Evolutionary conservation across 495 filamentous ascomycete species (phyloP), one percentile per base, ranked within the genome.

Genomic region (Penicillium dipodomyicola): DNA sequence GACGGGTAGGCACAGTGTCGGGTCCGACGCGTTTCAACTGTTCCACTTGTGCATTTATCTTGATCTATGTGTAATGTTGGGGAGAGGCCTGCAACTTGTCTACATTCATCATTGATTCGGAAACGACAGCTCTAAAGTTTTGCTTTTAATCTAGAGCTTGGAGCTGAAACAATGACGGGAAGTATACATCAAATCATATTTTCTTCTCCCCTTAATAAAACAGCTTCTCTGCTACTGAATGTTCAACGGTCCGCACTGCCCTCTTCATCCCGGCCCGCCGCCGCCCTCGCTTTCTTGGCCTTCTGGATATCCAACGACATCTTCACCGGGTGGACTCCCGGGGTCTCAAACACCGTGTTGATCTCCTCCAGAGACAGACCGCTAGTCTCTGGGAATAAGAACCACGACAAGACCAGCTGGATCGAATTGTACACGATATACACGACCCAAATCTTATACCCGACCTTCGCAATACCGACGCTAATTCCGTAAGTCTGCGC

Each of bases 401-500:
- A 72, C 41, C 75, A 77, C 4, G 74, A 68, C 17, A 73, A 45
- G 1, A 70, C 54, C 11, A 79, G 64, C 56, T 77, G 76, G 35
- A 75, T 45, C 11, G 62, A 55, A 58, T 77, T 78, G 61, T 76
- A 78, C 7, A 57, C 71, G 29, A 78, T 73, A 40, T 74, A 77
- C 4, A 76, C 72, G 20, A 73, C 68, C 70, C 72, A 76, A 41
- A 79, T 74, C 64, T 75, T 78, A 46, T 77, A 78, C 3, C 72
- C 69, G 4, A 77, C 44, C 47, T 72, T 72, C n/a, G 57, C 19
- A 40, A 79, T 74, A 8, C 74, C 75, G 15, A 74, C 65, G 17
- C 64, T 62, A 33, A 79, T 79, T 8, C 76, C 75, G 53, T 75
- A 77, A 8, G 62, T 65, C 39, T 76, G 67, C 12, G 64, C 67